These are phyloP conservation scores for Chlorella sp. DNA, from an alignment of 139 green algal genomes.

Conservation along the genomic window DNA sequence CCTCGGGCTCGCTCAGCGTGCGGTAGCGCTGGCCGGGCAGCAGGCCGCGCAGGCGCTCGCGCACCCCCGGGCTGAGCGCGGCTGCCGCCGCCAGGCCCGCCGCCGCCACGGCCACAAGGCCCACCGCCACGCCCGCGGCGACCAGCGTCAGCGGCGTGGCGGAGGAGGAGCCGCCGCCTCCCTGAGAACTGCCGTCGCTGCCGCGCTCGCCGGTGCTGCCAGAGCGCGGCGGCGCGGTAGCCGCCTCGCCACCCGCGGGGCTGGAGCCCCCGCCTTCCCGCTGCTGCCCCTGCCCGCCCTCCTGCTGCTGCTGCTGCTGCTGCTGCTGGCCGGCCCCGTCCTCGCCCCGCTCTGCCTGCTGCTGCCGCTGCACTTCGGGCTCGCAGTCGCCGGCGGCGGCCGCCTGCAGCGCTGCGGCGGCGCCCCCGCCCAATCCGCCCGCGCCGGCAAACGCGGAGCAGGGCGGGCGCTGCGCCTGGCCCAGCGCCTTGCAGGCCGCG, in stretches of 20 bases:
- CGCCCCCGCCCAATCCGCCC: not conserved
- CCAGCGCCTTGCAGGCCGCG: constrained; percentile 48
- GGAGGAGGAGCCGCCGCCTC: too few relatives aligned
- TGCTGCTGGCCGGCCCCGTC: not conserved
- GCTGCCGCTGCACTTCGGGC: constrained; percentile 12
- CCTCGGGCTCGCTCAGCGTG: too few relatives aligned
- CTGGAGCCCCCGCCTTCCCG: not conserved
- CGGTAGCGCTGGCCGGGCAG: too few relatives aligned
- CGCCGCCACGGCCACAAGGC: too few relatives aligned
- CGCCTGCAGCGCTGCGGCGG: constrained; percentile 6
- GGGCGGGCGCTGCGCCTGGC: constrained; percentile 31
- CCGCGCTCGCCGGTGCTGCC: not conserved
- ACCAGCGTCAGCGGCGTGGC: too few relatives aligned
- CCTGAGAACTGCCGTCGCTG: not conserved
- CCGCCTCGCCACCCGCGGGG: not conserved
- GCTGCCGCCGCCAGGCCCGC: too few relatives aligned
- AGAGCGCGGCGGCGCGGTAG: not conserved
- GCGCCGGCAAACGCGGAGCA: constrained; percentile 20
- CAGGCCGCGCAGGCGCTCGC: too few relatives aligned
- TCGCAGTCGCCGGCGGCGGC: not conserved
- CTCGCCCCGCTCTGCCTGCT: not conserved
- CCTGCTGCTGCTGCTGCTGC: constrained; percentile 7
- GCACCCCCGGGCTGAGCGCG: too few relatives aligned
- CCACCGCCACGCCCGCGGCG: too few relatives aligned
- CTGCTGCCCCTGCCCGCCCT: not conserved